Conservation (phyloP, 345 rosid species). For the Hibiscus trionum region DNA sequence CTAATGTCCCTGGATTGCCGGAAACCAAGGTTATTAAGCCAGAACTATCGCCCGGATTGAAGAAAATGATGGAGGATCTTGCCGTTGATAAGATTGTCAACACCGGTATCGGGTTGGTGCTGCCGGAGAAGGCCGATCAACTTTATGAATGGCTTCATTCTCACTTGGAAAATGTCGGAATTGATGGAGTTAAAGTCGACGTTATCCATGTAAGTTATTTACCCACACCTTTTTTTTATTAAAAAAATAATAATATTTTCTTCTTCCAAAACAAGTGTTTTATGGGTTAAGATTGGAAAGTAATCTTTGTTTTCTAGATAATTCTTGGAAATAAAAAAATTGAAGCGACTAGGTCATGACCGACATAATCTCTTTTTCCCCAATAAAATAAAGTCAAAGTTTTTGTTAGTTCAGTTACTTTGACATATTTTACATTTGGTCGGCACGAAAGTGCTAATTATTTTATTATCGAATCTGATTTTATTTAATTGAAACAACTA, state of each 20-base stretch:
- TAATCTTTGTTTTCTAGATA: not conserved
- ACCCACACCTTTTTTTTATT: not conserved
- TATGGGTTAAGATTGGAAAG: too few relatives aligned
- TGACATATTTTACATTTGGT: slow-evolving; percentile 16
- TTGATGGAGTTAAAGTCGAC: slow-evolving; percentile 98
- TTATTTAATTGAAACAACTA: slow-evolving; percentile 24
- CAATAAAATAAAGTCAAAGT: not conserved
- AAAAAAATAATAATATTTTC: not conserved
- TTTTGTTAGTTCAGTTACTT: not conserved
- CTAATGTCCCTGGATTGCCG: slow-evolving; percentile 59
- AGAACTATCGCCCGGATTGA: slow-evolving; percentile 61
- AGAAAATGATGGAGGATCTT: slow-evolving; percentile 76
- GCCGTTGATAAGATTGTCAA: slow-evolving; percentile 85
- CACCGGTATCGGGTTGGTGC: slow-evolving; percentile 61
- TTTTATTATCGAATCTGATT: not conserved
- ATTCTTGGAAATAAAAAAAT: not conserved
- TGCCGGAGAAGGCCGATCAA: slow-evolving; percentile 60
- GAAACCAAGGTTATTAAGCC: slow-evolving; percentile 38
- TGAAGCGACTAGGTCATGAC: not conserved
- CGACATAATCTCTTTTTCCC: not conserved
- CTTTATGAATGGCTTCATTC: slow-evolving; percentile 85
- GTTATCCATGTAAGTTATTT: slow-evolving; percentile 76
- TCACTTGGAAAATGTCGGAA: slow-evolving; percentile 55
- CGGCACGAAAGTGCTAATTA: slow-evolving; percentile 25
- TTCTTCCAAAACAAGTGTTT: not conserved